These are phyloP conservation scores for Serendipita vermifera DNA, from an alignment of 768 basidiomycete species.

Conservation along the genomic window DNA sequence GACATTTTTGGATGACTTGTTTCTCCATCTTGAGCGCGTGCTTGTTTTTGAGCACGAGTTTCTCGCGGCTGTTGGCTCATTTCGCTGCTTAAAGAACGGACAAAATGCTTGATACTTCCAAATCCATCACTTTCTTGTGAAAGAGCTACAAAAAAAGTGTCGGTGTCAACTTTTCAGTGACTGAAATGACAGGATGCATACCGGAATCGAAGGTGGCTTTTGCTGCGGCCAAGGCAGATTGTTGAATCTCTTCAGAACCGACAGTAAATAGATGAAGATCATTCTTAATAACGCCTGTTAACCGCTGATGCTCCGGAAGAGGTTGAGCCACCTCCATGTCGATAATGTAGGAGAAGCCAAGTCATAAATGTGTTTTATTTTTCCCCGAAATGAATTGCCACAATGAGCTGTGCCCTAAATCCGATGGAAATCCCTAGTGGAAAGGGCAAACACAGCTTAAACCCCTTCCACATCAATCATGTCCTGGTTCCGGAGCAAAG, in stretches of 20 bases:
- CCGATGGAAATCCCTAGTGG: no score
- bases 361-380: no score
- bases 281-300: slow-evolving; percentile 33
- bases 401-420: no score
- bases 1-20: background rate
- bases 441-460: no score
- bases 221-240: slow-evolving; percentile 49
- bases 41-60: slow-evolving; percentile 52
- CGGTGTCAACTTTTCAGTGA: background rate
- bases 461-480: slow-evolving; percentile 5
- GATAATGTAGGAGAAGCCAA: background rate
- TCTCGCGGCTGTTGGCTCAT: slow-evolving; percentile 50
- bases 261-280: slow-evolving; percentile 42
- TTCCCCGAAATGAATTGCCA: no score
- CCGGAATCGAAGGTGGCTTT: slow-evolving; percentile 68
- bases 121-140: slow-evolving; percentile 7
- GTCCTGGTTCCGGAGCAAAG: slow-evolving; percentile 3
- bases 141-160: background rate
- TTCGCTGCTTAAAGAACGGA: slow-evolving; percentile 57
- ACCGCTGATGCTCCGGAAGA: background rate
- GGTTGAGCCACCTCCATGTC: slow-evolving; percentile 1
- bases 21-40: slow-evolving; percentile 23
- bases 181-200: slow-evolving; percentile 25
- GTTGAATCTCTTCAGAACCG: slow-evolving; percentile 40
- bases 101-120: background rate